Conservation (phyloP, 2,329 filamentous ascomycete species). For the Chaetoscypha palmicola region DNA sequence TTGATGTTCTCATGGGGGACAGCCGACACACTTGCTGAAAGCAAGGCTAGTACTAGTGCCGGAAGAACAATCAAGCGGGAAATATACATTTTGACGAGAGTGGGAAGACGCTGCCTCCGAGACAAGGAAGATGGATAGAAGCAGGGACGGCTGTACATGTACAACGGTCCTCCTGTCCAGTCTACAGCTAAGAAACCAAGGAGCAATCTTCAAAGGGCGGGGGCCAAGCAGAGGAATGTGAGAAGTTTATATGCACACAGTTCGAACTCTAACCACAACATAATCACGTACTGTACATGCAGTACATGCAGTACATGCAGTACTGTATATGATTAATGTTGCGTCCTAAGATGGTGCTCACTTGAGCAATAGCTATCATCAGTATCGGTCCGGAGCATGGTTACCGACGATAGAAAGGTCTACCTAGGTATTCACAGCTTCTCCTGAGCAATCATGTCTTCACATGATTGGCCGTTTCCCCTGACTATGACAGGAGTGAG, state of each 20-base stretch:
- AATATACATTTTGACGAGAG: too few relatives aligned
- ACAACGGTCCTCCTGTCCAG: neutral
- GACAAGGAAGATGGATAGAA: neutral
- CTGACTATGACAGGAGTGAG: conserved; percentile 7
- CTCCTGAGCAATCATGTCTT: too few relatives aligned
- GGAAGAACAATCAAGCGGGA: neutral
- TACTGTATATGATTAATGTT: neutral
- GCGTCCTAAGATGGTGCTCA: conserved; percentile 1
- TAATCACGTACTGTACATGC: neutral
- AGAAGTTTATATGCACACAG: neutral
- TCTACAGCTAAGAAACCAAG: neutral
- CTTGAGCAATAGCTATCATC: neutral
- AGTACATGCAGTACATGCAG: neutral
- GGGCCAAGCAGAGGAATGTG: neutral
- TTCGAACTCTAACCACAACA: neutral
- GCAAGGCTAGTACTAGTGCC: neutral
- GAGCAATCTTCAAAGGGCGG: neutral
- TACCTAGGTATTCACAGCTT: too few relatives aligned
- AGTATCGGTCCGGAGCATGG: conserved; percentile 1
- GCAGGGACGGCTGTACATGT: neutral
- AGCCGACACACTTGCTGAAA: conserved; percentile 8
- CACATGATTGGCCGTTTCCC: conserved; percentile 20
- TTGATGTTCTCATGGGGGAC: conserved; percentile 15
- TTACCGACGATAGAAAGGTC: too few relatives aligned
- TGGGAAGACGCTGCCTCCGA: too few relatives aligned